Evolutionary conservation across 1,139 yeast species (phyloP).

Genomic region (Magnusiomyces ingens): DNA sequence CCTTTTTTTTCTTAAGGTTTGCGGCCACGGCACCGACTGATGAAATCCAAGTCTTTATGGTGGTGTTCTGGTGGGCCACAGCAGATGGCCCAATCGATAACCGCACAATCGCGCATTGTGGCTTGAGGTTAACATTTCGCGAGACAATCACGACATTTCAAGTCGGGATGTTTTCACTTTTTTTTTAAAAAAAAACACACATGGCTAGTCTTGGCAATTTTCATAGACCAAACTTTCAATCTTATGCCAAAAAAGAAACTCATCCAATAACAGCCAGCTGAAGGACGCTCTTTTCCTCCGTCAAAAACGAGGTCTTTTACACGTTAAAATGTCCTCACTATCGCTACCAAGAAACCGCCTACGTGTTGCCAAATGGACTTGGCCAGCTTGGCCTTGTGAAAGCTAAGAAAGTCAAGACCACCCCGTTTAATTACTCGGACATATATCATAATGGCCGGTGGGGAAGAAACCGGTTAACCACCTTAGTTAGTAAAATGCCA

Average conservation of each 20-base stretch:
- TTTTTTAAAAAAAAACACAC: constrained; percentile 27
- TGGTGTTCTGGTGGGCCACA: constrained; percentile 36
- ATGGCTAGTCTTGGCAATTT: no score
- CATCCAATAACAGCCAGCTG: no score
- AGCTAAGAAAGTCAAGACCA: constrained; percentile 40
- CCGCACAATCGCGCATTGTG: no score
- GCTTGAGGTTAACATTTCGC: constrained; percentile 34
- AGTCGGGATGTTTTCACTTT: constrained; percentile 17
- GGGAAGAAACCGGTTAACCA: no score
- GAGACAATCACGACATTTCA: constrained; percentile 21
- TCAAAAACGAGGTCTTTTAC: no score
- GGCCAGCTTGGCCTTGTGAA: constrained; percentile 26
- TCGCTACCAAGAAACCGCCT: no score
- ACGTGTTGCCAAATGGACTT: no score
- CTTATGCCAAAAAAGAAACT: no score
- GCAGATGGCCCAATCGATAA: constrained; percentile 42
- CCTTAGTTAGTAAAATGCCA: no score
- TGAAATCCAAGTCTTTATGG: constrained; percentile 32
- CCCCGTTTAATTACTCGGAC: constrained; percentile 55
- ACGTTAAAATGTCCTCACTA: no score
- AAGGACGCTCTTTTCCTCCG: no score
- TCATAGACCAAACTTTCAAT: no score
- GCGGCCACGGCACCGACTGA: constrained; percentile 33
- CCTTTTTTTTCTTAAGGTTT: constrained; percentile 33
- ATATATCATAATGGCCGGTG: constrained; percentile 36